Base-by-base conservation (phyloP, 2,329 filamentous ascomycete genomes). In the Colletotrichum incanum region DNA sequence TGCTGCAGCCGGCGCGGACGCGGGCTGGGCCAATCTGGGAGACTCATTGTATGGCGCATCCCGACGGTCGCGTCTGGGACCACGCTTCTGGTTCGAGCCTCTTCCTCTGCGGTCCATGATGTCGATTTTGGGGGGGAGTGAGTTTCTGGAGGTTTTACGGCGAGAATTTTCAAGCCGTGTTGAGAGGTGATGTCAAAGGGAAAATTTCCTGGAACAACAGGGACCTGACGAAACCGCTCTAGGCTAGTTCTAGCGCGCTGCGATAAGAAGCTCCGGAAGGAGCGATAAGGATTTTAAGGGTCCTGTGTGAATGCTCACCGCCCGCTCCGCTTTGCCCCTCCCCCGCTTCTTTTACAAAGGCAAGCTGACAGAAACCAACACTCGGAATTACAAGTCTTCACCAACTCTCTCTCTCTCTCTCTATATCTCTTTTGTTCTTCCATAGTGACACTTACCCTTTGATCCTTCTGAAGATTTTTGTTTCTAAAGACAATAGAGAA, bases 31-130 rank as follows among this genome's bases (percentile, higher is more conserved):
- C 11, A 43, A 34, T 23, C 65, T 54, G 43, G 67, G 50, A 5
- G 43, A 52, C 37, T 68, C 68, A 34, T 45, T 50, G 50, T 45
- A 60, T 6, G 56, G 26, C 20, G 55, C 68, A 45, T 63, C 58
- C 41, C 59, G 54, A 39, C 59, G 66, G 52, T 60, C 69, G 20
- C 65, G 65, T 55, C 65, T 63, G n/a, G 47, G 45, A 14, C 49
- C 59, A 34, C 69, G 69, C 7, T 55, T 67, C 28, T 60, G 39
- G 37, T 52, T 52, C 18, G 54, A 64, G 18, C 65, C 65, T 72
- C 69, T 72, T 41, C 60, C 66, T 72, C 69, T 67, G 20, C 65
- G 69, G 23, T 72, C 69, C 69, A 72, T 72, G 11, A n/a, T 60
- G 58, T 23, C 50, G 45, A 41, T 9, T 16, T 23, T 45, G n/a